Evolutionary conservation across 2,329 filamentous ascomycete species (phyloP).

Genomic region (Rutstroemia sp.): DNA sequence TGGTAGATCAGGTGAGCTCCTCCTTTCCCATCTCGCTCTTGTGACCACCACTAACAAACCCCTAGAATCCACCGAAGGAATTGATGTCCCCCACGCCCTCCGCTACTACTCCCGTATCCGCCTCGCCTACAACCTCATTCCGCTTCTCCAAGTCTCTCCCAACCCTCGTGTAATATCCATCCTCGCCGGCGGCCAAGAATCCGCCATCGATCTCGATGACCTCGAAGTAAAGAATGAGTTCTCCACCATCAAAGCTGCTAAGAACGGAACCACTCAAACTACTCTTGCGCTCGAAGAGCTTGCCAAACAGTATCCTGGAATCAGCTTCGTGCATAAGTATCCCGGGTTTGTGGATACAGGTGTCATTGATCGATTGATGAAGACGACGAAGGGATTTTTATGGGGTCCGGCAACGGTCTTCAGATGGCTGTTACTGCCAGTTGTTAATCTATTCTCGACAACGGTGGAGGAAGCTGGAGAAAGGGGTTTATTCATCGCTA

Average conservation of each 20-base stretch:
- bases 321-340: conserved; percentile 35
- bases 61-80: conserved; percentile 47
- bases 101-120: conserved; percentile 51
- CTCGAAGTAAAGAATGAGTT: conserved; percentile 30
- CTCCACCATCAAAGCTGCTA: conserved; percentile 34
- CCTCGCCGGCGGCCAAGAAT: conserved; percentile 45
- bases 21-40: no score
- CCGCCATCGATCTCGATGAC: conserved; percentile 40
- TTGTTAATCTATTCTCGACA: conserved; percentile 26
- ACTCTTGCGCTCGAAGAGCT: conserved; percentile 44
- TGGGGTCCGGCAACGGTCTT: conserved; percentile 16
- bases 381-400: conserved; percentile 19
- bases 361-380: conserved; percentile 25
- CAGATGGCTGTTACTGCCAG: conserved; percentile 19
- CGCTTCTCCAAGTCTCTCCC: conserved; percentile 40
- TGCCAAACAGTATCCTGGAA: conserved; percentile 35
- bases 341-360: conserved; percentile 29
- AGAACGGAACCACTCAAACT: conserved; percentile 42
- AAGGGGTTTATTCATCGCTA: conserved; percentile 33
- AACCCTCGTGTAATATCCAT: conserved; percentile 46
- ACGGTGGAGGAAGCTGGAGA: conserved; percentile 32
- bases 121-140: conserved; percentile 49
- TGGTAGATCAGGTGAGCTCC: conserved; percentile 20
- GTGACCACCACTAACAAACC: conserved; percentile 5
- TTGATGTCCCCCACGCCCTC: conserved; percentile 44